A percentile compares a stretch with the other conserved stretches of the same genome.
Evolutionary conservation across 2,329 filamentous ascomycete species (phyloP).

Genomic region (Aspergillus carbonarius): DNA sequence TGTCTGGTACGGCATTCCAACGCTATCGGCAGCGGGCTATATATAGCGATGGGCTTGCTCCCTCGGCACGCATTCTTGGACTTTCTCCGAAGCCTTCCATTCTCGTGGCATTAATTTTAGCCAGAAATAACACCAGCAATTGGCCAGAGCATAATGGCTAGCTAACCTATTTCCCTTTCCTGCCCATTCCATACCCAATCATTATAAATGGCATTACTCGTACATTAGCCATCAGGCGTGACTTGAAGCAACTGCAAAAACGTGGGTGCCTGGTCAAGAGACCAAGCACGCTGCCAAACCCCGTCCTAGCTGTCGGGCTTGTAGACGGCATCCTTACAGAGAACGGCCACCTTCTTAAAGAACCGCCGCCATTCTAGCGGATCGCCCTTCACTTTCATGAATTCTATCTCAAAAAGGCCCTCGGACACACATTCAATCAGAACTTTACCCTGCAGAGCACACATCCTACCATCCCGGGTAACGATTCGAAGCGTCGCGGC

Average conservation of each 20-base stretch:
- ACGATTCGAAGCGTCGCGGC: slow-evolving; percentile 69
- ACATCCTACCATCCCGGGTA: slow-evolving; percentile 58
- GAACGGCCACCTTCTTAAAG: slow-evolving; percentile 90
- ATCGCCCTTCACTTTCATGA: slow-evolving; percentile 93
- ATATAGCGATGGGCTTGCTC: neutral
- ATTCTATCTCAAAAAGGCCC: slow-evolving; percentile 78
- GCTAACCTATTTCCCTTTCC: neutral
- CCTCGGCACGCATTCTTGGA: neutral
- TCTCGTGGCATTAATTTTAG: neutral
- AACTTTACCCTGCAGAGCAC: slow-evolving; percentile 46
- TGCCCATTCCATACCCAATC: slow-evolving; percentile 3
- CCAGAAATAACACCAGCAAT: neutral
- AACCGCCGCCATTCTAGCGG: slow-evolving; percentile 94
- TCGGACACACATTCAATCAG: slow-evolving; percentile 47
- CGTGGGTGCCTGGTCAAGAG: neutral
- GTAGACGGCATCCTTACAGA: slow-evolving; percentile 83
- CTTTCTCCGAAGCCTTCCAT: neutral
- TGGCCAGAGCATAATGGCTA: neutral
- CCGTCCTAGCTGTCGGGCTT: slow-evolving; percentile 48
- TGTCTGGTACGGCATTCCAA: neutral
- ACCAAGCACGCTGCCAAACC: neutral
- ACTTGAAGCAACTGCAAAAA: neutral
- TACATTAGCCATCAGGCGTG: slow-evolving; percentile 10
- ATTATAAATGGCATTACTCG: slow-evolving; percentile 18
- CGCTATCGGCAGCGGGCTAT: neutral